Evolutionary conservation across 2,329 filamentous ascomycete genomes (phyloP).

Genomic region (Dryadomyces sulphureus): DNA sequence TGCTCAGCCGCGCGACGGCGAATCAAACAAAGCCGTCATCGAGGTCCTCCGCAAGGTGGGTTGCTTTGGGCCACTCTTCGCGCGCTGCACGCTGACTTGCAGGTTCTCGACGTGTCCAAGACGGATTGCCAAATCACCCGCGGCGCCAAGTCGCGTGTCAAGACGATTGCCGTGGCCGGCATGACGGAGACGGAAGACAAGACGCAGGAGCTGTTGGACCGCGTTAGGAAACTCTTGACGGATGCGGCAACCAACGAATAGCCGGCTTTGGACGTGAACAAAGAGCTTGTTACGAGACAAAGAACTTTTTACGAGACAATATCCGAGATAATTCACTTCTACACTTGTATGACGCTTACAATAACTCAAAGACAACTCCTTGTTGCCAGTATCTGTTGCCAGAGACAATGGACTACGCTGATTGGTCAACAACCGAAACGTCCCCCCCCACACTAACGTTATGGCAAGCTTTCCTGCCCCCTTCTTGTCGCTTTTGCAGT

Average conservation of each 20-base stretch:
- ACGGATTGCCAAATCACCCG: slow-evolving; percentile 47
- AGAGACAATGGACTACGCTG: too few species aligned
- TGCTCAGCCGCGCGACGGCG: slow-evolving; percentile 49
- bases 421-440: neutral
- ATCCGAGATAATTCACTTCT: too few species aligned
- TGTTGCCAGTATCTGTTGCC: too few species aligned
- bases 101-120: slow-evolving; percentile 47
- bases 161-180: slow-evolving; percentile 35
- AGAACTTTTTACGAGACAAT: too few species aligned
- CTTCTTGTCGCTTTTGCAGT: neutral
- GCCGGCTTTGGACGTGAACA: too few species aligned
- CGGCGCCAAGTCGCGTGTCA: slow-evolving; percentile 49
- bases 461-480: neutral
- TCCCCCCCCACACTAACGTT: neutral
- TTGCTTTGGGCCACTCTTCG: neutral
- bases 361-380: too few species aligned
- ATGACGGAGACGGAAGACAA: slow-evolving; percentile 4
- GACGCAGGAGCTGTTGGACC: slow-evolving; percentile 3
- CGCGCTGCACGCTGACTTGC: too few species aligned
- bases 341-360: too few species aligned
- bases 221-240: slow-evolving; percentile 3
- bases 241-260: neutral
- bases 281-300: too few species aligned
- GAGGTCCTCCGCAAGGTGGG: slow-evolving; percentile 45
- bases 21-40: slow-evolving; percentile 53